These are phyloP conservation scores for Fusarium succisae DNA, from an alignment of 2,329 filamentous ascomycete species.

Conservation along the genomic window DNA sequence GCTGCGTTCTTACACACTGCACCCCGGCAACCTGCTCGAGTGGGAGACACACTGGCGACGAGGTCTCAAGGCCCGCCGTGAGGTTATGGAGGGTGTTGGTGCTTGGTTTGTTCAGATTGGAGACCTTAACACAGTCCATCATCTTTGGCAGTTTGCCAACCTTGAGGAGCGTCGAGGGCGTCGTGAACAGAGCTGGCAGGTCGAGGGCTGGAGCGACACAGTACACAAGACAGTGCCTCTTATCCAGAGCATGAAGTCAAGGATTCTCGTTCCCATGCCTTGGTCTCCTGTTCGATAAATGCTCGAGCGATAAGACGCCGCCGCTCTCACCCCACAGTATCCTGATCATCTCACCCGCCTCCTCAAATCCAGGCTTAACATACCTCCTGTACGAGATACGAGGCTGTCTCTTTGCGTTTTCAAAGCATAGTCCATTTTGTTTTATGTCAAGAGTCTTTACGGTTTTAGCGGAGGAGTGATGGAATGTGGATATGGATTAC, in stretches of 20 bases:
- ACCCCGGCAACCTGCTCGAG: constrained; percentile 94
- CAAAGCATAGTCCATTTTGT: constrained; percentile 29
- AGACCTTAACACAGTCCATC: constrained; percentile 96
- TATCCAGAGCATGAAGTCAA: constrained; percentile 95
- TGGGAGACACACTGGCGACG: constrained; percentile 99
- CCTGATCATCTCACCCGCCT: not conserved
- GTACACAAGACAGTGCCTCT: constrained; percentile 98
- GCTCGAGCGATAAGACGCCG: not conserved
- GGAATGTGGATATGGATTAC: constrained; percentile 37
- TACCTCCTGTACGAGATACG: constrained; percentile 23
- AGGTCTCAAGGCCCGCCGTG: constrained; percentile 86
- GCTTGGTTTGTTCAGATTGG: constrained; percentile 99
- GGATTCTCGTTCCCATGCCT: constrained; percentile 91
- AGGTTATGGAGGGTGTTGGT: constrained; percentile 98
- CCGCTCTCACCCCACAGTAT: not conserved
- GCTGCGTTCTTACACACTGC: constrained; percentile 93
- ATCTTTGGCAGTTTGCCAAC: constrained; percentile 98
- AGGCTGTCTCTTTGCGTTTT: constrained; percentile 7
- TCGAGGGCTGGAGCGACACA: constrained; percentile 95
- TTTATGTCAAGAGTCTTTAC: constrained; percentile 20
- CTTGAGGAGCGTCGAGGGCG: constrained; percentile 90
- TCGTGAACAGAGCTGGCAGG: constrained; percentile 93
- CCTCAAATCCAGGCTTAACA: not conserved
- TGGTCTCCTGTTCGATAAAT: constrained; percentile 89
- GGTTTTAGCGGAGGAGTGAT: constrained; percentile 29